phyloP scores from a whole-genome alignment of 2,329 filamentous ascomycete genomes.

The Bipolaris bicolor region DNA sequence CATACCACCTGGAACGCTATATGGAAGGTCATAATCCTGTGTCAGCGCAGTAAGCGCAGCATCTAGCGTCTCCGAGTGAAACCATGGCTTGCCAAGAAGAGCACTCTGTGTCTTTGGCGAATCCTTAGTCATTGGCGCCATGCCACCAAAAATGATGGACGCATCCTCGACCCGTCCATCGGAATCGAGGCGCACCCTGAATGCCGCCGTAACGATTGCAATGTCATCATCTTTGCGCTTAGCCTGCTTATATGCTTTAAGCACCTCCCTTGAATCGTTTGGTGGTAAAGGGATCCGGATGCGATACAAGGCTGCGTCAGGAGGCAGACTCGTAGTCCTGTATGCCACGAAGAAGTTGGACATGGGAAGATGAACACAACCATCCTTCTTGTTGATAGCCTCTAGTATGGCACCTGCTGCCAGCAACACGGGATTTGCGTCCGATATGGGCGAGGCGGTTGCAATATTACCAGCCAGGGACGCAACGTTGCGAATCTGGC shows the following conservation, averaged over 20 bases:
- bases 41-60: constrained; percentile 82
- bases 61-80: constrained; percentile 81
- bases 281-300: constrained; percentile 77
- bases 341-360: constrained; percentile 89
- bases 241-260: constrained; percentile 91
- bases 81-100: constrained; percentile 76
- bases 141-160: constrained; percentile 87
- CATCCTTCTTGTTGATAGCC: constrained; percentile 73
- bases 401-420: constrained; percentile 81
- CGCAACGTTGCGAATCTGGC: constrained; percentile 93
- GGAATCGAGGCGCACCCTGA: constrained; percentile 74
- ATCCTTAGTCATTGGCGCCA: constrained; percentile 86
- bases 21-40: constrained; percentile 82
- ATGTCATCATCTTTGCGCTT: constrained; percentile 98
- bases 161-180: constrained; percentile 72
- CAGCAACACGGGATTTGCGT: constrained; percentile 89
- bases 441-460: constrained; percentile 93
- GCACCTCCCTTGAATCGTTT: constrained; percentile 73
- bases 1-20: constrained; percentile 93
- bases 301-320: constrained; percentile 79
- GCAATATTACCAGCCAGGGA: constrained; percentile 92
- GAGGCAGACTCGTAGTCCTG: constrained; percentile 76
- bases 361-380: constrained; percentile 68
- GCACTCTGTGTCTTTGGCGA: constrained; percentile 76
- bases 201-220: constrained; percentile 88